A percentile compares a stretch with the other conserved stretches of the same genome.
These are phyloP conservation scores for Pholiota microspora DNA, from an alignment of 768 basidiomycete genomes.

Conservation along the genomic window DNA sequence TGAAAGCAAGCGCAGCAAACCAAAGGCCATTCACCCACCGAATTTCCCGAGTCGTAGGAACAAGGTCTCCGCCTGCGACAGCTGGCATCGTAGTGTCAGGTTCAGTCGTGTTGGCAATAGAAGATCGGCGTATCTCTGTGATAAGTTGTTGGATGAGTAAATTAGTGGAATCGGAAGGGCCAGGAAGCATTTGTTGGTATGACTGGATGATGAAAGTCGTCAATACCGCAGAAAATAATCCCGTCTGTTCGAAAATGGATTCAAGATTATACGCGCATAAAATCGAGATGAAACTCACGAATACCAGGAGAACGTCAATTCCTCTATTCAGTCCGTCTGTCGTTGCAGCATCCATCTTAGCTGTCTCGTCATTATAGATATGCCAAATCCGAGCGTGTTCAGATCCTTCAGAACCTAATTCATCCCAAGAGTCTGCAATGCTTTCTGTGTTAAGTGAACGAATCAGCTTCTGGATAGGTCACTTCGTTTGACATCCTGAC, in stretches of 20 bases:
- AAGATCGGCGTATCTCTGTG: slow-evolving; percentile 14
- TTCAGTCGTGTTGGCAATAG: slow-evolving; percentile 10
- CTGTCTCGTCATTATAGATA: slow-evolving; percentile 40
- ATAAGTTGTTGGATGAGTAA: slow-evolving; percentile 30
- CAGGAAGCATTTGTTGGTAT: slow-evolving; percentile 35
- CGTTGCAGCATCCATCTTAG: slow-evolving; percentile 30
- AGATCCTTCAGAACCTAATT: slow-evolving; percentile 31
- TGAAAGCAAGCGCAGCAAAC: slow-evolving; percentile 42
- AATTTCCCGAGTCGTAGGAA: slow-evolving; percentile 23
- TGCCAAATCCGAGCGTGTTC: slow-evolving; percentile 38
- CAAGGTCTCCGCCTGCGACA: background rate
- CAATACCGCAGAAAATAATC: slow-evolving; percentile 41
- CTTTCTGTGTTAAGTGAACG: background rate
- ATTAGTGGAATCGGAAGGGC: slow-evolving; percentile 32
- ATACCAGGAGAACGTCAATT: slow-evolving; percentile 43
- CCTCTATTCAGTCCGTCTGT: slow-evolving; percentile 40
- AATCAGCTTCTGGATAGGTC: background rate
- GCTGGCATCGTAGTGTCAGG: slow-evolving; percentile 2
- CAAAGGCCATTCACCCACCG: slow-evolving; percentile 44
- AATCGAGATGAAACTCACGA: slow-evolving; percentile 26
- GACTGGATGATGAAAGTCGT: slow-evolving; percentile 44
- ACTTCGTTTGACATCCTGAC: background rate
- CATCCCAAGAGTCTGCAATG: slow-evolving; percentile 15
- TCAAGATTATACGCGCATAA: background rate
- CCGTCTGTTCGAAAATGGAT: slow-evolving; percentile 27